Evolutionary conservation across 202 grass and related monocot genomes (phyloP).

Genomic region (Setaria viridis): DNA sequence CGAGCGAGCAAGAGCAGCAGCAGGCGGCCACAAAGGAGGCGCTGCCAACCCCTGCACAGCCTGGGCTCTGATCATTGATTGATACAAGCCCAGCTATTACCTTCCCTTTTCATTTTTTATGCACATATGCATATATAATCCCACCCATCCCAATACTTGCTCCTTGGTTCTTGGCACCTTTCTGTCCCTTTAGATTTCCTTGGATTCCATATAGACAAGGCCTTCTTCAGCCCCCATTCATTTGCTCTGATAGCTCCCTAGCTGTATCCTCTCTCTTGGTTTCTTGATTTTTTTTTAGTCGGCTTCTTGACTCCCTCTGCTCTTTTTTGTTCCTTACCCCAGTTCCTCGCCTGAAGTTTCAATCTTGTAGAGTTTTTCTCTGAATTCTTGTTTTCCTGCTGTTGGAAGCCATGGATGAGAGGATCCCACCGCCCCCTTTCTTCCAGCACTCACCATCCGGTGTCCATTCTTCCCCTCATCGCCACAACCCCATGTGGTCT

Average conservation of each 20-base stretch:
- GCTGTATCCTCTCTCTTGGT: constrained; percentile 20
- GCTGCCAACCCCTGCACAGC: constrained; percentile 61
- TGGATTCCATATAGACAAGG: constrained; percentile 52
- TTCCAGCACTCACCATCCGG: constrained; percentile 87
- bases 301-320: constrained; percentile 7
- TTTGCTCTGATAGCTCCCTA: constrained; percentile 41
- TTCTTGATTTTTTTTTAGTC: constrained; percentile 6
- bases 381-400: constrained; percentile 22
- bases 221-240: constrained; percentile 31
- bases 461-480: constrained; percentile 83
- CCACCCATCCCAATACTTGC: constrained; percentile 49
- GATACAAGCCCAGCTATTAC: constrained; percentile 47
- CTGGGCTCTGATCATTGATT: constrained; percentile 67
- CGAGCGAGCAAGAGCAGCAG: constrained; percentile 24
- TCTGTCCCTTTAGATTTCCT: constrained; percentile 59
- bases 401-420: constrained; percentile 74
- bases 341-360: constrained; percentile 31
- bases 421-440: constrained; percentile 73
- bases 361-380: constrained; percentile 23
- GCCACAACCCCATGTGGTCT: constrained; percentile 68
- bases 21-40: constrained; percentile 47
- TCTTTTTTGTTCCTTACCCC: neutral
- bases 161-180: constrained; percentile 58
- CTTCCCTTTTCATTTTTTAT: constrained; percentile 45
- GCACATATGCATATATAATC: constrained; percentile 44